Conservation (phyloP, 2,329 filamentous ascomycete species). For the Nemania diffusa region DNA sequence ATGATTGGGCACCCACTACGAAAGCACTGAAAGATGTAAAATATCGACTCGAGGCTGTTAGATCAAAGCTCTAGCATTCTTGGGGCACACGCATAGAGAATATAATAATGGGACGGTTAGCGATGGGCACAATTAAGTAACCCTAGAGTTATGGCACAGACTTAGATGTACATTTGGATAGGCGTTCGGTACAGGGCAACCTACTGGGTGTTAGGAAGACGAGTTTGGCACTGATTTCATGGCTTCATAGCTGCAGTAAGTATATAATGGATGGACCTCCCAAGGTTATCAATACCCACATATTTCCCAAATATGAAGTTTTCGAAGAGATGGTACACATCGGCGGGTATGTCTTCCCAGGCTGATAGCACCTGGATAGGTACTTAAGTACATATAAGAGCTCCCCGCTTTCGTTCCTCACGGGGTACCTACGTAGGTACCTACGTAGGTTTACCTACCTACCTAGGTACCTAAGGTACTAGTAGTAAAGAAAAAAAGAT, state of each 20-base stretch:
- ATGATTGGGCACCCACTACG: slow-evolving; percentile 89
- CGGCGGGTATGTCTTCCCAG: too few relatives aligned
- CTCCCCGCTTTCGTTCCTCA: too few relatives aligned
- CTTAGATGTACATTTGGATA: slow-evolving; percentile 12
- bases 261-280: slow-evolving; percentile 10
- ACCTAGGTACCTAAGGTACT: too few relatives aligned
- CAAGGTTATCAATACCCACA: neutral
- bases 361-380: too few relatives aligned
- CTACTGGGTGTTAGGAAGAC: neutral
- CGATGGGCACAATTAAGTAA: slow-evolving; percentile 3
- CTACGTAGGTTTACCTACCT: too few relatives aligned
- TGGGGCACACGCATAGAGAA: neutral
- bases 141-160: slow-evolving; percentile 25
- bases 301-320: neutral
- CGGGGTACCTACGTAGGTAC: too few relatives aligned
- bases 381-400: neutral
- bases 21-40: slow-evolving; percentile 97
- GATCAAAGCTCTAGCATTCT: slow-evolving; percentile 74
- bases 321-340: too few relatives aligned
- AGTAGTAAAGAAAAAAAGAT: too few relatives aligned
- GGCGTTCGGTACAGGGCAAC: slow-evolving; percentile 13
- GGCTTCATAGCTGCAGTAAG: neutral
- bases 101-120: slow-evolving; percentile 14
- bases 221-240: neutral
- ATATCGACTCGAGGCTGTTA: slow-evolving; percentile 89